Conservation (phyloP, 2,329 filamentous ascomycete species). For the Penicillium sp. region DNA sequence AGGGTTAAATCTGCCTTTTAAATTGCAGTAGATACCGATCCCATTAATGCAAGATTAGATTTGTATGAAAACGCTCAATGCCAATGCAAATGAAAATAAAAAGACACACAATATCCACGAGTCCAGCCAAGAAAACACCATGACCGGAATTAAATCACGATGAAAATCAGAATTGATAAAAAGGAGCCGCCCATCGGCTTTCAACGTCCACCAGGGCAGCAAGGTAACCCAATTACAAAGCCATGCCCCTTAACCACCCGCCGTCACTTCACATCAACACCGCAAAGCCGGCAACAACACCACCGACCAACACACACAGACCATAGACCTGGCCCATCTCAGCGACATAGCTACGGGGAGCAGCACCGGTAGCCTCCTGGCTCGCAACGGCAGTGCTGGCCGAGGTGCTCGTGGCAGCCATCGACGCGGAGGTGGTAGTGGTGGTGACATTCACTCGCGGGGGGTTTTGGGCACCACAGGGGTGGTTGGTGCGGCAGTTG, state of each 20-base stretch:
- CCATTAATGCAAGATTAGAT: conserved; percentile 9
- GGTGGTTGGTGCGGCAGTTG: conserved; percentile 56
- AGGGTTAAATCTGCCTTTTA: not conserved
- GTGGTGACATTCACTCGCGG: conserved; percentile 56
- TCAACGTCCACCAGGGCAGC: not conserved
- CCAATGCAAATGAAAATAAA: conserved; percentile 17
- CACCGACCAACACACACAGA: conserved; percentile 55
- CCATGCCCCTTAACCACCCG: not conserved
- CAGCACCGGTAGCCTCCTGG: conserved; percentile 31
- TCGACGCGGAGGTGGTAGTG: conserved; percentile 43
- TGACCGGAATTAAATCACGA: not conserved
- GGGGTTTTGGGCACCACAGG: conserved; percentile 63
- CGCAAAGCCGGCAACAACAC: conserved; percentile 61
- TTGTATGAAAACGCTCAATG: conserved; percentile 16
- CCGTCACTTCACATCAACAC: conserved; percentile 40
- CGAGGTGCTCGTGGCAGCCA: conserved; percentile 43
- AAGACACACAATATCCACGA: not conserved
- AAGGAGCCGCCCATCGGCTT: not conserved
- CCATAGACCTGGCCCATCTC: conserved; percentile 60
- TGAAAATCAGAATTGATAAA: not conserved
- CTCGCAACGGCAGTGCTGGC: conserved; percentile 33
- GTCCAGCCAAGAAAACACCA: not conserved
- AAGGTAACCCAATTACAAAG: too few relatives aligned
- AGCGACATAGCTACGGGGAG: conserved; percentile 41
- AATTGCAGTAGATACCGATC: conserved; percentile 1